Evolutionary conservation across 2,329 filamentous ascomycete genomes (phyloP).

Genomic region (Pseudogymnoascus sp.): DNA sequence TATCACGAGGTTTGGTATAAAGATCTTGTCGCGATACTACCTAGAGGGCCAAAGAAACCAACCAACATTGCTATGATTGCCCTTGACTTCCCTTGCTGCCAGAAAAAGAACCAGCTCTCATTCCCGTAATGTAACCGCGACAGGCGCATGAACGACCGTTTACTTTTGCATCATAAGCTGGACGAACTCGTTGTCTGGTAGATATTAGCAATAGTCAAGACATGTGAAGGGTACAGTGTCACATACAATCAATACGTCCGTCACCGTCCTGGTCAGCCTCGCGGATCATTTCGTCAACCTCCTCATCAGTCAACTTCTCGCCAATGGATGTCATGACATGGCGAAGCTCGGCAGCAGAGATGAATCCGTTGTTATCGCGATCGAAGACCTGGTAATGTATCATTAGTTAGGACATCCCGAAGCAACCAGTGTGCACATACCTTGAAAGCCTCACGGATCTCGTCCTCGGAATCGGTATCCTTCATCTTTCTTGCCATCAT

Average conservation of each 20-base stretch:
- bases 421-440: not conserved
- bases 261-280: constrained; percentile 87
- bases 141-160: not conserved
- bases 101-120: constrained; percentile 6
- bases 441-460: constrained; percentile 86
- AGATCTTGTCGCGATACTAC: constrained; percentile 6
- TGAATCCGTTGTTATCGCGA: constrained; percentile 87
- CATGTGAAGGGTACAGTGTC: not conserved
- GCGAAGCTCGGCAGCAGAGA: constrained; percentile 78
- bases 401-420: constrained; percentile 10
- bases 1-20: constrained; percentile 9
- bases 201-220: not conserved
- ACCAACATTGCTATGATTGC: constrained; percentile 8
- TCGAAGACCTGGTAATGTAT: constrained; percentile 57
- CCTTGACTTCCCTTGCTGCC: not conserved
- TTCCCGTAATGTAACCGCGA: not conserved
- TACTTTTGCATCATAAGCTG: constrained; percentile 97
- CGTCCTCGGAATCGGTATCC: constrained; percentile 85
- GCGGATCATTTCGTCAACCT: constrained; percentile 89
- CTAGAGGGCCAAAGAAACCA: constrained; percentile 6
- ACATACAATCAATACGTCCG: constrained; percentile 78
- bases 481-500: constrained; percentile 97
- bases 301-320: constrained; percentile 84
- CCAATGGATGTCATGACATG: constrained; percentile 91
- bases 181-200: constrained; percentile 79